Evolutionary conservation across 1,284 basidiomycete genomes (phyloP).

Genomic region (Rhodotorula mucilaginosa): DNA sequence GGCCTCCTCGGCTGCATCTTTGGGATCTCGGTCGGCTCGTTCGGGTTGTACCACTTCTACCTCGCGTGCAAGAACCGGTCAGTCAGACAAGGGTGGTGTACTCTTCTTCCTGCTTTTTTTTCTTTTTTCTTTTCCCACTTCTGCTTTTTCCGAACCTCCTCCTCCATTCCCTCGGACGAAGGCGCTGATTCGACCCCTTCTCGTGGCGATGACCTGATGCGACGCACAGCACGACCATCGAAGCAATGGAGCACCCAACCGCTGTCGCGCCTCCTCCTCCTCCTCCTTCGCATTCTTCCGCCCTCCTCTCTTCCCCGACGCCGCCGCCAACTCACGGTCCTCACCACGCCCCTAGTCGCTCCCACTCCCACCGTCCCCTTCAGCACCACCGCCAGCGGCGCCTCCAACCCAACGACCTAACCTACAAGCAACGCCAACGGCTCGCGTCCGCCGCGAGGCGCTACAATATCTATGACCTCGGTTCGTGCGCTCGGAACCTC

Average conservation of each 20-base stretch:
- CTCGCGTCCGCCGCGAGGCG: slow-evolving; percentile 9
- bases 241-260: slow-evolving; percentile 48
- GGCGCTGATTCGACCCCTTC: neutral
- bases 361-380: neutral
- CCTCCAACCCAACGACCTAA: slow-evolving; percentile 1
- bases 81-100: no score
- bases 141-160: neutral
- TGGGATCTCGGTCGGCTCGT: slow-evolving; percentile 23
- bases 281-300: neutral
- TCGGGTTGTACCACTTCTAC: slow-evolving; percentile 42
- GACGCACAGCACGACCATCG: slow-evolving; percentile 46
- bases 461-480: slow-evolving; percentile 33
- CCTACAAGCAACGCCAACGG: slow-evolving; percentile 15
- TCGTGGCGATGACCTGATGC: no score
- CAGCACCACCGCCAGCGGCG: neutral
- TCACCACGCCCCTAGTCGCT: no score
- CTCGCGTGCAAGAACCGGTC: slow-evolving; percentile 47
- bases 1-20: slow-evolving; percentile 46
- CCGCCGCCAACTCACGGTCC: neutral
- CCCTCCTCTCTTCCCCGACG: neutral
- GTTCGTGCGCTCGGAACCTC: slow-evolving; percentile 19
- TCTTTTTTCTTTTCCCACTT: no score
- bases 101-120: neutral
- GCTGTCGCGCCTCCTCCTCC: neutral
- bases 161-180: neutral